A percentile compares a stretch with the other conserved stretches of the same genome.
phyloP scores from a whole-genome alignment of 2,329 filamentous ascomycete genomes.

The Fusarium sp. region DNA sequence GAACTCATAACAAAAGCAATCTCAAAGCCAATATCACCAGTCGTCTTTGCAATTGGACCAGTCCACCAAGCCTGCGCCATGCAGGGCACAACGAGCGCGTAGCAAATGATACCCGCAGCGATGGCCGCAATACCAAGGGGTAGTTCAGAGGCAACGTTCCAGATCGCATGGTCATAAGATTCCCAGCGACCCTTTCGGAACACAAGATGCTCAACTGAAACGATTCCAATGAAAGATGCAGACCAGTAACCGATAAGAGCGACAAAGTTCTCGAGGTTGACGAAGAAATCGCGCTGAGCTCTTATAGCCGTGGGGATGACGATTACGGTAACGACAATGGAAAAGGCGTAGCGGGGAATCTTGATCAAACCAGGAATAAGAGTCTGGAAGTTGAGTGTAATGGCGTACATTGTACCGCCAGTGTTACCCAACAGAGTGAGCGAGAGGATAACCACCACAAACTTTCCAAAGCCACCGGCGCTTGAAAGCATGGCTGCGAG shows the following conservation, averaged over 20 bases:
- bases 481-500: constrained; percentile 67
- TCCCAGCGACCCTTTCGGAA: constrained; percentile 57
- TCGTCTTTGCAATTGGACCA: constrained; percentile 66
- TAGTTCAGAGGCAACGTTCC: constrained; percentile 56
- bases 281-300: constrained; percentile 65
- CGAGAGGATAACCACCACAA: constrained; percentile 67
- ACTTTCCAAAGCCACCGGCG: constrained; percentile 68
- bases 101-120: constrained; percentile 55
- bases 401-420: constrained; percentile 67
- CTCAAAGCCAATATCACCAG: constrained; percentile 74
- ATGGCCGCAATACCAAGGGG: constrained; percentile 60
- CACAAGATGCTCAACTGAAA: constrained; percentile 58
- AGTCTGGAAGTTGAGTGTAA: constrained; percentile 72
- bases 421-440: constrained; percentile 68
- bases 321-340: constrained; percentile 65
- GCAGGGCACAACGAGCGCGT: constrained; percentile 64
- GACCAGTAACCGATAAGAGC: constrained; percentile 68
- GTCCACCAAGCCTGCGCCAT: constrained; percentile 70
- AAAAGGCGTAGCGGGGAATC: constrained; percentile 66
- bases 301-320: constrained; percentile 67
- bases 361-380: constrained; percentile 64
- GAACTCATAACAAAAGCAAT: constrained; percentile 64
- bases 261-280: constrained; percentile 65
- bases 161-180: constrained; percentile 57
- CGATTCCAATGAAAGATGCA: constrained; percentile 61